These are phyloP conservation scores for Chloroidium sp. DNA, from an alignment of 163 green algal genomes.

Conservation along the genomic window DNA sequence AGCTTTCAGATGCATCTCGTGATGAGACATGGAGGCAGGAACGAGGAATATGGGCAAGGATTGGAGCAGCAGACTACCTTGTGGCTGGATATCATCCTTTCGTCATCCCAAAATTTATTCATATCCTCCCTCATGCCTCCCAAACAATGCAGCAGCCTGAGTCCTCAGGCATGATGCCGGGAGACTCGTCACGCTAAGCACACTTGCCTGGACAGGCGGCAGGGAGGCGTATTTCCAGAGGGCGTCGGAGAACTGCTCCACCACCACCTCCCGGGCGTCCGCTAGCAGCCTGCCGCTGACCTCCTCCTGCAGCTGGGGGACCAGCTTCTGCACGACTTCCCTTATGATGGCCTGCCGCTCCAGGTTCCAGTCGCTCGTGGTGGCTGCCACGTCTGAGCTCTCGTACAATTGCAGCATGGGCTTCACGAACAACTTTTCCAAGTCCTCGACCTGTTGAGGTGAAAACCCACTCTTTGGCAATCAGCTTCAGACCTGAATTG, in stretches of 20 bases:
- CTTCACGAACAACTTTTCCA: slow-evolving; percentile 21
- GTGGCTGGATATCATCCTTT: too few relatives aligned
- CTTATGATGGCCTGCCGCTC: slow-evolving; percentile 43
- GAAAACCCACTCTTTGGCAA: slow-evolving; percentile 1
- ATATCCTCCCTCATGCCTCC: too few relatives aligned
- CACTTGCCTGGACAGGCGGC: slow-evolving; percentile 16
- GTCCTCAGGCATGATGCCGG: too few relatives aligned
- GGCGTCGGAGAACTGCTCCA: slow-evolving; percentile 19
- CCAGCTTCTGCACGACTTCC: slow-evolving; percentile 45
- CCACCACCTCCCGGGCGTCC: slow-evolving; percentile 16
- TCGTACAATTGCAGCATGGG: slow-evolving; percentile 21
- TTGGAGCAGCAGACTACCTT: too few relatives aligned
- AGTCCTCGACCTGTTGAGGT: slow-evolving; percentile 12
- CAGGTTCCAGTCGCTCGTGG: slow-evolving; percentile 61
- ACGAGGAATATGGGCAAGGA: too few relatives aligned
- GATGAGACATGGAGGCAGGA: too few relatives aligned
- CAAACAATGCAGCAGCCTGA: too few relatives aligned
- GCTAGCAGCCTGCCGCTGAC: slow-evolving; percentile 15
- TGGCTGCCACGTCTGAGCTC: slow-evolving; percentile 19
- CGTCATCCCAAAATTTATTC: too few relatives aligned
- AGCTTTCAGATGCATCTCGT: too few relatives aligned
- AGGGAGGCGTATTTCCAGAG: slow-evolving; percentile 46
- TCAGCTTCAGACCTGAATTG: neutral
- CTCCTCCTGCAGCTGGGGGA: slow-evolving; percentile 50
- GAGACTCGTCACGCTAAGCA: too few relatives aligned